Conservation (phyloP, 768 basidiomycete species). For the Russula foetens region DNA sequence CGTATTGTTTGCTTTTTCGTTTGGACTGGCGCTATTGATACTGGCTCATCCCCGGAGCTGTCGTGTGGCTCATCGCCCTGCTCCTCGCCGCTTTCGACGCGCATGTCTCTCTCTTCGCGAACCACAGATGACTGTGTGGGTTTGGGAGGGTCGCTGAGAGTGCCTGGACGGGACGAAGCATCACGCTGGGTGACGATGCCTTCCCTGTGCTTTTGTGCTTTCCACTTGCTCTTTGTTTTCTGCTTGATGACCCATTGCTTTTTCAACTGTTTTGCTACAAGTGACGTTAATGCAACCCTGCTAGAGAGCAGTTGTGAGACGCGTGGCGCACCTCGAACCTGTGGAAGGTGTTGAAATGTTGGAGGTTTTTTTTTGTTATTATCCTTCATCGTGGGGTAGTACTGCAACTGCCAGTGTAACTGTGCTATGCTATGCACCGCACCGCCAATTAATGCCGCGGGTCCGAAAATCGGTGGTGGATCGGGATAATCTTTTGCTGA, state of each 20-base stretch:
- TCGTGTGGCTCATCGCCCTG: conserved; percentile 13
- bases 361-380: conserved; percentile 55
- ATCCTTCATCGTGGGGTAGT: too few species aligned
- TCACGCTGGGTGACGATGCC: conserved; percentile 24
- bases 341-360: conserved; percentile 60
- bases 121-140: conserved; percentile 3
- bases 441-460: too few species aligned
- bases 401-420: too few species aligned
- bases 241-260: conserved; percentile 68
- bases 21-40: background rate
- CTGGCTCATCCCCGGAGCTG: background rate
- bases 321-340: conserved; percentile 41
- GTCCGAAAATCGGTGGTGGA: conserved; percentile 3
- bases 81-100: conserved; percentile 18
- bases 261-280: conserved; percentile 70
- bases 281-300: background rate
- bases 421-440: too few species aligned
- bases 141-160: background rate
- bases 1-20: background rate
- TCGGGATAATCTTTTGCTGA: conserved; percentile 1
- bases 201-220: conserved; percentile 52
- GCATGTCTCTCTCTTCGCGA: background rate
- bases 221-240: conserved; percentile 77
- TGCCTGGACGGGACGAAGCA: background rate
- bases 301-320: too few species aligned